Percentiles rank a stretch among this genome's conserved stretches.
Conservation (phyloP, 805 yeast genomes). For the Barnettozyma pratensis region DNA sequence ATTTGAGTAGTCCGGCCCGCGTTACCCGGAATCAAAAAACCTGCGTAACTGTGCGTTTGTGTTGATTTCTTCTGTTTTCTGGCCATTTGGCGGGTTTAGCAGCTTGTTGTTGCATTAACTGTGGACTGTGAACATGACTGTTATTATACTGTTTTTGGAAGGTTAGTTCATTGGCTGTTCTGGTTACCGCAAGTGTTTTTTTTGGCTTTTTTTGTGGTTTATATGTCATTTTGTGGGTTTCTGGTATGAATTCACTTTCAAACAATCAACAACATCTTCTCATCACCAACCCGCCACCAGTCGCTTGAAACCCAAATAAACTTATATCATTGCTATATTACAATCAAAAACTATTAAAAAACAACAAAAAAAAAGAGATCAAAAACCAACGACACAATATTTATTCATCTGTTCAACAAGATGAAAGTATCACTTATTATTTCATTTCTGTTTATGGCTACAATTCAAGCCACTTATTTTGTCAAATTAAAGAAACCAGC, state of each 20-base stretch:
- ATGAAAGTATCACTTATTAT: background rate
- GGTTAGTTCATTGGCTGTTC: too few relatives aligned
- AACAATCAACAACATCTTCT: background rate
- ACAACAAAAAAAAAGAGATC: background rate
- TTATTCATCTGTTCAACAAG: background rate
- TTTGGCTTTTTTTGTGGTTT: background rate
- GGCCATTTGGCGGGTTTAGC: too few relatives aligned
- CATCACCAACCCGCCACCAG: background rate
- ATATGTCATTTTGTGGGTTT: background rate
- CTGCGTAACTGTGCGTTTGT: too few relatives aligned
- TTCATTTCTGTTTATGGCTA: background rate
- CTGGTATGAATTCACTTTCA: background rate
- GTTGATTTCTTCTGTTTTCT: too few relatives aligned
- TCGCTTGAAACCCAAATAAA: background rate
- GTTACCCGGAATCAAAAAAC: too few relatives aligned
- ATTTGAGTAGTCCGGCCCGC: too few relatives aligned
- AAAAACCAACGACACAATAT: background rate
- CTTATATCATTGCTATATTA: background rate
- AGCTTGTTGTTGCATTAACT: too few relatives aligned
- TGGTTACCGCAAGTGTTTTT: too few relatives aligned
- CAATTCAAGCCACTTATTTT: constrained; percentile 16
- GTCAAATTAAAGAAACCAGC: constrained; percentile 23
- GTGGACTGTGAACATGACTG: too few relatives aligned
- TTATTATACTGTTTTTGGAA: too few relatives aligned
- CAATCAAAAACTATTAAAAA: background rate